These are phyloP conservation scores for Selaginella tamariscina DNA, from an alignment of 75 land plant genomes.

Conservation along the genomic window DNA sequence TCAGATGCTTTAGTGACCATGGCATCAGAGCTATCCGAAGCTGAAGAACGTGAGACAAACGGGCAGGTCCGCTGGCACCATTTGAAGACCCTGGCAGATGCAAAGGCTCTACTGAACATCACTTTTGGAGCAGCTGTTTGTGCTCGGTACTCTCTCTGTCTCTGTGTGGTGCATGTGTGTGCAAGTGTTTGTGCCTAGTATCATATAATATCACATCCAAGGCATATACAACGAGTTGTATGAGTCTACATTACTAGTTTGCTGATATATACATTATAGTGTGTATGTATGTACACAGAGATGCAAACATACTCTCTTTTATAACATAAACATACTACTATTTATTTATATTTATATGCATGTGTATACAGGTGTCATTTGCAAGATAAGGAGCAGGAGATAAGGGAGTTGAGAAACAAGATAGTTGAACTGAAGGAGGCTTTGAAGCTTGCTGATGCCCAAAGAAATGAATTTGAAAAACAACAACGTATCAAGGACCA, in stretches of 20 bases:
- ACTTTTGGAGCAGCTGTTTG: conserved; percentile 57
- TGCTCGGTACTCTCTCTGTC: conserved; percentile 41
- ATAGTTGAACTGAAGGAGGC: conserved; percentile 60
- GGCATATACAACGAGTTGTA: no score
- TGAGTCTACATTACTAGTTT: no score
- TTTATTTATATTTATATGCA: not conserved
- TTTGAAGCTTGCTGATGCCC: conserved; percentile 58
- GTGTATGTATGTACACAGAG: no score
- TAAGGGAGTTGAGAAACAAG: conserved; percentile 76
- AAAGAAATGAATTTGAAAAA: conserved; percentile 58
- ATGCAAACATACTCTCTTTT: no score
- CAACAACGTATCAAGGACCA: conserved; percentile 57
- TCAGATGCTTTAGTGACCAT: conserved; percentile 81
- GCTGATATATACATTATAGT: no score
- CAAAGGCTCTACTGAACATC: conserved; percentile 67
- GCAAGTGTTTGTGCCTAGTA: no score
- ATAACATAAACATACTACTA: not conserved
- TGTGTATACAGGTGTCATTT: conserved; percentile 71
- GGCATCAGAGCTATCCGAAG: conserved; percentile 98
- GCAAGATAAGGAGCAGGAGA: conserved; percentile 60
- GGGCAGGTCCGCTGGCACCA: conserved; percentile 92
- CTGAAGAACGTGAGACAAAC: conserved; percentile 80
- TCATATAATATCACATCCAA: no score
- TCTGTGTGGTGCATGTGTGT: no score
- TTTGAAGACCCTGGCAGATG: conserved; percentile 82